These are phyloP conservation scores for Cyclotella choctawhatcheeana DNA, from an alignment of 108 stramenopile species.

Conservation along the genomic window DNA sequence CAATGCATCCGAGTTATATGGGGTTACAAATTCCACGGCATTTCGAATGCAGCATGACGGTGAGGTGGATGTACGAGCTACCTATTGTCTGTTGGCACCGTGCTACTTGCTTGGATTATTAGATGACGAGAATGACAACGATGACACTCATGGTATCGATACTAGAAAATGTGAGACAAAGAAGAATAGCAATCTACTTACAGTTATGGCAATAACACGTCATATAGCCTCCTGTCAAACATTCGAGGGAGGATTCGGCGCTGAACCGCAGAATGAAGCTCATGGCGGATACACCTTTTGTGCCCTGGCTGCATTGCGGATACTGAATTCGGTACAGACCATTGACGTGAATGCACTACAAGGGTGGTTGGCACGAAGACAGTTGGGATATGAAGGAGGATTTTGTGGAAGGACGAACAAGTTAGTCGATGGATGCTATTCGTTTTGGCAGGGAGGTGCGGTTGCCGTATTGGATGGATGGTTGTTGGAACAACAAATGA, in stretches of 20 bases:
- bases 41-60: conserved; percentile 98
- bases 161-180: too few relatives aligned
- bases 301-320: conserved; percentile 84
- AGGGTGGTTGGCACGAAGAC: conserved; percentile 86
- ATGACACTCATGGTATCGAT: not conserved
- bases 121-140: not conserved
- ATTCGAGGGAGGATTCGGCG: conserved; percentile 97
- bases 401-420: conserved; percentile 98
- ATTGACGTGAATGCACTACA: conserved; percentile 70
- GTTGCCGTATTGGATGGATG: conserved; percentile 68
- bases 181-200: conserved; percentile 26
- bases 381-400: conserved; percentile 94
- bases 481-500: conserved; percentile 12
- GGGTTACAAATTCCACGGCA: conserved; percentile 10
- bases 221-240: conserved; percentile 90
- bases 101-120: conserved; percentile 49
- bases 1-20: conserved; percentile 6
- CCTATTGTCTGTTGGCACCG: conserved; percentile 86
- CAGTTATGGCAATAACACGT: conserved; percentile 19
- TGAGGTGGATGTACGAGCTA: conserved; percentile 96
- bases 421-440: conserved; percentile 99
- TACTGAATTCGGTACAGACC: conserved; percentile 40
- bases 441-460: conserved; percentile 98
- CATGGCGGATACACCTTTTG: conserved; percentile 99
- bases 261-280: conserved; percentile 94